Conservation (phyloP, 805 yeast species). For the Wickerhamomyces subpelliculosus region DNA sequence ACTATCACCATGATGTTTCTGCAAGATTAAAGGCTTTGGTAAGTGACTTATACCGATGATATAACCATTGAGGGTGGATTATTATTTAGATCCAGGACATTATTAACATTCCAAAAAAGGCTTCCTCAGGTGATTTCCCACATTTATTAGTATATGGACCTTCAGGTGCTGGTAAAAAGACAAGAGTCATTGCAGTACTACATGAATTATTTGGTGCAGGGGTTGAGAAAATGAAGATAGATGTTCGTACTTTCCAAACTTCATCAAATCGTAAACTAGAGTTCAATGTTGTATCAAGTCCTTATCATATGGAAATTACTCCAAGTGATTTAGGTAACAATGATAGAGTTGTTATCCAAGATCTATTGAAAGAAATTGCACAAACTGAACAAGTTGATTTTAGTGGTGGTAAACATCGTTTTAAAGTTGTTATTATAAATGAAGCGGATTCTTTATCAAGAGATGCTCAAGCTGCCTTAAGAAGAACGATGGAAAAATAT, state of each 20-base stretch:
- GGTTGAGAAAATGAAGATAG: constrained; percentile 81
- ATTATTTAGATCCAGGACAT: too few relatives aligned
- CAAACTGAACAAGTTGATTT: constrained; percentile 94
- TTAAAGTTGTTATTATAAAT: constrained; percentile 78
- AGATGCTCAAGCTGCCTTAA: constrained; percentile 92
- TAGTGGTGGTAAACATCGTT: constrained; percentile 43
- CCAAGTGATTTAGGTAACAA: constrained; percentile 96
- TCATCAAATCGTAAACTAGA: constrained; percentile 73
- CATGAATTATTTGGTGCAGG: constrained; percentile 77
- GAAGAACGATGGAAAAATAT: constrained; percentile 95
- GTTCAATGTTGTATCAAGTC: constrained; percentile 87
- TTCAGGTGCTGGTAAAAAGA: constrained; percentile 94
- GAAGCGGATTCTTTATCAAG: constrained; percentile 86
- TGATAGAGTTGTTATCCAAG: constrained; percentile 93
- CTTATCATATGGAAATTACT: constrained; percentile 88
- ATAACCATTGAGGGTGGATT: constrained; percentile 3
- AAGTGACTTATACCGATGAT: background rate
- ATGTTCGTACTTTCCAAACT: constrained; percentile 77
- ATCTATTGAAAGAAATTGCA: constrained; percentile 87
- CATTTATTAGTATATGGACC: constrained; percentile 93
- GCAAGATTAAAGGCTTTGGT: constrained; percentile 49
- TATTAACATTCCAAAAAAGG: too few relatives aligned
- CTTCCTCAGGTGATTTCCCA: constrained; percentile 80
- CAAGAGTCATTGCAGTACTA: constrained; percentile 77
- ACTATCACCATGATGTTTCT: constrained; percentile 64